Evolutionary conservation across 257 asterid species (phyloP), one percentile per base, ranked within the genome.

Genomic region (Capsicum chinense): DNA sequence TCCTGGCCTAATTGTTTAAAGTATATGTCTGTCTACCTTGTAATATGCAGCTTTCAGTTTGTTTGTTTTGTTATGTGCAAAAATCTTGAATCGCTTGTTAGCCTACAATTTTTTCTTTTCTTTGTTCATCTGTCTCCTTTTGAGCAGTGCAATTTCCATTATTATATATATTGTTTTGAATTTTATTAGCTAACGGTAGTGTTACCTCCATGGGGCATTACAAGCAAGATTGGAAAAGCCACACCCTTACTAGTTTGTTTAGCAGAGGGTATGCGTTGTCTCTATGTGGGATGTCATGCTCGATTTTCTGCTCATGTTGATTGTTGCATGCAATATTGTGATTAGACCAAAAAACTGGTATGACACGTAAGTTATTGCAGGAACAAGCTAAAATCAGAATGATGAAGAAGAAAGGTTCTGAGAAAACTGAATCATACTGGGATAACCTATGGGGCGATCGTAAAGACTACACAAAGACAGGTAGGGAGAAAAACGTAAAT

Each of bases 391-490:
- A 86, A 88, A 42, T 80, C 58, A 91, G 91, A 92, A 95, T 95
- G 97, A 83, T 64, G 92, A 93, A 91, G 84, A 93, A 92, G 93
- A 92, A 93, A 84, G 92, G 82, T 84, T 93, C 97, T 44, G 94
- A 82, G 79, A 90, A 90, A 86, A 56, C 92, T 81, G 93, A 91
- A 63, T 66, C 93, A 47, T 88, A 87, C 62, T 97, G 99, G 99
- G 88, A 85, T 89, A 88, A 94, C 85, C 87, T 95, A 35, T 93
- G 98, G 99, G 97, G 94, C 79, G 92, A 89, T n/a, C 35, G 90
- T 13, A 88, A 88, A 84, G 90, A 88, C 67, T 86, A 90, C 50
- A 85, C 88, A 52, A 87, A 83, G 66, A 86, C 89, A 84, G 98
- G 98, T 92, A 70, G 82, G 48, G 44, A 42, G 10, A 11, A 58